phyloP scores from a whole-genome alignment of 495 filamentous ascomycete genomes.

The Chaetomidium leptoderma region DNA sequence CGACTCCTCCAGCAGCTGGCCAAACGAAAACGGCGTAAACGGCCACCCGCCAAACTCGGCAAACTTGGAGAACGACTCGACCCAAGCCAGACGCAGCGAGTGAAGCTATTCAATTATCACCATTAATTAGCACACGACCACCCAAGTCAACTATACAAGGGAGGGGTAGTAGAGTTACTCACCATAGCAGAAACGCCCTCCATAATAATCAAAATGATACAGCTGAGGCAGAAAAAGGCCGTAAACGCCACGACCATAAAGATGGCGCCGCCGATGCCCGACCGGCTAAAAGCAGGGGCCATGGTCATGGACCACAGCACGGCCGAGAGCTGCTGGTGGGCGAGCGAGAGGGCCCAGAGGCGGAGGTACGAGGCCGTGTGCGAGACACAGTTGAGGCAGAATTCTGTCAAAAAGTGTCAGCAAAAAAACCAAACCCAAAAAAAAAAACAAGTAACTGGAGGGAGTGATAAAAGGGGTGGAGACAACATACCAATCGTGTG shows the following conservation, averaged over 20 bases:
- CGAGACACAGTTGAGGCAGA: constrained; percentile 98
- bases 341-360: constrained; percentile 95
- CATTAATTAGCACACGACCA: not conserved
- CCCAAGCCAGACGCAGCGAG: constrained; percentile 93
- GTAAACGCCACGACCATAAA: constrained; percentile 76
- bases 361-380: constrained; percentile 98
- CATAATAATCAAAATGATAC: constrained; percentile 64
- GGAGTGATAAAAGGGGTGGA: not conserved
- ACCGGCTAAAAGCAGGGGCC: constrained; percentile 61
- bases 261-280: constrained; percentile 66
- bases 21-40: constrained; percentile 91
- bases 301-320: constrained; percentile 98
- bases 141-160: not conserved
- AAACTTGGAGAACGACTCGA: constrained; percentile 99
- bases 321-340: constrained; percentile 93
- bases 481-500: constrained; percentile 80
- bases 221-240: constrained; percentile 81
- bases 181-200: constrained; percentile 50
- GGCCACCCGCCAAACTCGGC: constrained; percentile 91
- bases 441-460: not conserved
- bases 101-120: constrained; percentile 54
- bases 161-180: constrained; percentile 14
- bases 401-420: too few species aligned
- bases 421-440: constrained; percentile 8
- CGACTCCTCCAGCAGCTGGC: constrained; percentile 81